Percentiles rank a stretch among this genome's conserved stretches.
These are phyloP conservation scores for Ascocoryne sarcoides DNA, from an alignment of 2,329 filamentous ascomycete species.

Conservation along the genomic window DNA sequence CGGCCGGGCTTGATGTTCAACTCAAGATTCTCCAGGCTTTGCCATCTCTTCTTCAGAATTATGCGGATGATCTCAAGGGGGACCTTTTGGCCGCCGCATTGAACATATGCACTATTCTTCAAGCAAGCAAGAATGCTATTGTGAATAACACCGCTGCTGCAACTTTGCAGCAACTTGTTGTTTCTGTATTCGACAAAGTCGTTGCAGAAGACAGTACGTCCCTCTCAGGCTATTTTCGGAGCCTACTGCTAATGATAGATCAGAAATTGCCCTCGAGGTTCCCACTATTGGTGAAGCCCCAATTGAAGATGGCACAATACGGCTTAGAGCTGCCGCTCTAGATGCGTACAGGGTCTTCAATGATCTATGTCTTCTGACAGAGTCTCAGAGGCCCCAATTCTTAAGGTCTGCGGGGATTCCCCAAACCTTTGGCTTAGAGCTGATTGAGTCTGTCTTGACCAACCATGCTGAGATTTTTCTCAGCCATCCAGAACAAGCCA, in stretches of 20 bases:
- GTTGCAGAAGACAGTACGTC: constrained; percentile 66
- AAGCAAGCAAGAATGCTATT: constrained; percentile 84
- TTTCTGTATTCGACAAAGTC: constrained; percentile 89
- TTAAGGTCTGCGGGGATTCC: constrained; percentile 70
- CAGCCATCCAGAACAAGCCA: constrained; percentile 68
- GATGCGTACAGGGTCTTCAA: constrained; percentile 85
- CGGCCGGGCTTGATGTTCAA: constrained; percentile 76
- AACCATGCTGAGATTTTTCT: constrained; percentile 78
- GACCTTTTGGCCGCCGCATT: constrained; percentile 73
- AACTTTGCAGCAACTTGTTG: constrained; percentile 89
- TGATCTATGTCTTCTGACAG: constrained; percentile 80
- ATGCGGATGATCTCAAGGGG: constrained; percentile 70
- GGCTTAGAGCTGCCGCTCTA: constrained; percentile 66
- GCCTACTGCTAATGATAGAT: constrained; percentile 8
- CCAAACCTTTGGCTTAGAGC: constrained; percentile 76
- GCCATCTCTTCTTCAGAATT: constrained; percentile 84
- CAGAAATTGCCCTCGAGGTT: constrained; percentile 36
- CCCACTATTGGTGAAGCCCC: constrained; percentile 59
- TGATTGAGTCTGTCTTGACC: constrained; percentile 83
- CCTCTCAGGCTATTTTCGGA: not conserved
- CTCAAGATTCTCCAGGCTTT: constrained; percentile 91
- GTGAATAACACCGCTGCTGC: constrained; percentile 94
- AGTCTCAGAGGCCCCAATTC: constrained; percentile 75
- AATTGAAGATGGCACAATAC: constrained; percentile 52
- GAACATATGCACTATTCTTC: constrained; percentile 85